Evolutionary conservation across 2,329 filamentous ascomycete genomes (phyloP), one percentile per base, ranked within the genome.

Genomic region (Lachnellula willkommii): DNA sequence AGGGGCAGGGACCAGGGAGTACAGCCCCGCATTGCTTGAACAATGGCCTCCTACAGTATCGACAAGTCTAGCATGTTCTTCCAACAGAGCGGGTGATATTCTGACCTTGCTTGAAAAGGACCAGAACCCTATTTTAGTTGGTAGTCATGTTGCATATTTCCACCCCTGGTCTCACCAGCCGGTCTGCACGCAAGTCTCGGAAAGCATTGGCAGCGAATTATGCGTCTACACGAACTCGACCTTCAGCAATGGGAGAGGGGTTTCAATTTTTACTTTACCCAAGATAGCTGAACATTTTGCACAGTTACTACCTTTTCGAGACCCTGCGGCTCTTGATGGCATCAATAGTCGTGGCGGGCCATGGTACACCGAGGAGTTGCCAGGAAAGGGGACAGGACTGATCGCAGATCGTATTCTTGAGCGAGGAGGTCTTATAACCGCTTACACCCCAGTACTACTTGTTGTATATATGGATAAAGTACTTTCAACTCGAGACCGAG

Each of bases 261-360:
- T 59, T 4, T 56, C 54, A 12, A 59, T 59, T 15, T 15, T 59
- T 26, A 59, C 54, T 5, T 56, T 53, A 6, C 54, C 57, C 17
- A 5, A 15, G 2, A 56, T 59, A 51, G 53, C 50, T 11, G 1
- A 17, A 17, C n/a, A 58, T 22, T 58, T 58, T 35, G 35, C 52
- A 5, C 11, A 3, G 4, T 20, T 58, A 35, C 48, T 35, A 9
- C 42, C 48, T 15, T 55, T 52, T 24, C 48, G 35, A 12, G 48
- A 37, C 15, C 20, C 14, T 2, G 11, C 17, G 4, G 20, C 20
- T 2, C 15, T 52, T 5, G 14, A 42, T 5, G 43, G 37, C 17
- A 45, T 42, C 15, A 48, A 56, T 28, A 14, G 22, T 9, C 11
- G 9, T 17, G 36, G 32, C 5, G 17, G 17, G 8, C 43, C 37